These are phyloP conservation scores for Penicillium fuscoglaucum DNA, from an alignment of 2,329 filamentous ascomycete genomes.

Conservation along the genomic window DNA sequence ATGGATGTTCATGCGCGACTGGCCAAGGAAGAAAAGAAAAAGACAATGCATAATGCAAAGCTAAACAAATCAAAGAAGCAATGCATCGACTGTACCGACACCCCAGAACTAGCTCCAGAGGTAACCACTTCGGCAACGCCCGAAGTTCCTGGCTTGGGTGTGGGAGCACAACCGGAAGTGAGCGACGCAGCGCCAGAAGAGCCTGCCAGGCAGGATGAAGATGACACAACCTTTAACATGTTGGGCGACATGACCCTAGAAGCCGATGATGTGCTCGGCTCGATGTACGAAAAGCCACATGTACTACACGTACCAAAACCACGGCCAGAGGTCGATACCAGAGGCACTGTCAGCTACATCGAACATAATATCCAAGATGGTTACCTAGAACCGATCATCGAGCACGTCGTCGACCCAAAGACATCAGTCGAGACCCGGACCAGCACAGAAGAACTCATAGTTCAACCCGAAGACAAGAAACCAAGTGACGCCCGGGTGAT, in stretches of 20 bases:
- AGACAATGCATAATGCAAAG: slow-evolving; percentile 58
- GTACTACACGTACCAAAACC: slow-evolving; percentile 13
- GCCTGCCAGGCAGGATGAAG: slow-evolving; percentile 23
- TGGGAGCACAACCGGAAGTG: slow-evolving; percentile 3
- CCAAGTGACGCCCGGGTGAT: slow-evolving; percentile 56
- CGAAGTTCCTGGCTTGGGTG: background rate
- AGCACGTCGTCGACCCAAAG: slow-evolving; percentile 34
- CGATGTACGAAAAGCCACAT: slow-evolving; percentile 4
- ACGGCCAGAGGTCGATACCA: slow-evolving; percentile 20
- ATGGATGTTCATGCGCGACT: slow-evolving; percentile 83
- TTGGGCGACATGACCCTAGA: slow-evolving; percentile 38
- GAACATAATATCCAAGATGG: slow-evolving; percentile 48
- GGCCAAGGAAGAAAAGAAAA: slow-evolving; percentile 65
- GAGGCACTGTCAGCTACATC: slow-evolving; percentile 45
- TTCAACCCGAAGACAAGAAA: slow-evolving; percentile 9
- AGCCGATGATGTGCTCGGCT: slow-evolving; percentile 29
- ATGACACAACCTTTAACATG: slow-evolving; percentile 32
- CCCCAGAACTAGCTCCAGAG: slow-evolving; percentile 5
- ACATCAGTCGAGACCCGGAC: slow-evolving; percentile 4
- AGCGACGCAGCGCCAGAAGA: slow-evolving; percentile 12
- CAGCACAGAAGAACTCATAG: background rate
- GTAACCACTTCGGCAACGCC: slow-evolving; percentile 9
- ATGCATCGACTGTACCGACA: slow-evolving; percentile 24
- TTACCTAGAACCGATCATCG: slow-evolving; percentile 43
- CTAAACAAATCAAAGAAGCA: slow-evolving; percentile 51